Evolutionary conservation across 1,139 yeast genomes (phyloP), one percentile per base, ranked within the genome.

Genomic region (Saccharomyces hybrid): DNA sequence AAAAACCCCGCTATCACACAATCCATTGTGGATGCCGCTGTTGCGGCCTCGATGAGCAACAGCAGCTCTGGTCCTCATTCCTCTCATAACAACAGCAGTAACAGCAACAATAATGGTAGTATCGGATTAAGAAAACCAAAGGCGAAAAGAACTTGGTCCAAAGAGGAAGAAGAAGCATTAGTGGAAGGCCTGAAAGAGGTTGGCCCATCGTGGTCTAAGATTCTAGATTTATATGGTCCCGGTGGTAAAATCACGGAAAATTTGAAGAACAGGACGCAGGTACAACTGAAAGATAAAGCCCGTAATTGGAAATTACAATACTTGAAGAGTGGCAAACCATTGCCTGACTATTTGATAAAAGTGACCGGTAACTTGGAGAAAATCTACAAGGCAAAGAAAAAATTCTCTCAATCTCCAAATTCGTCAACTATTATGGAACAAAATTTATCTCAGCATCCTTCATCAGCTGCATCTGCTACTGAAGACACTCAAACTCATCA

Each of bases 171-270:
- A 65, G 83, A 81, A 47, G 95, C 97, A 0, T 75, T 93, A 41
- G 75, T 88, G 50, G 84, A 84, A 56, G 98, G 97, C 0, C 75
- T 93, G 54, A 88, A 86, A 60, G 70, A 70, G 19, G 83, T 85
- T 61, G 99, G 99, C 0, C 95, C 98, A 0, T 88, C 85, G 61
- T 93, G 99, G 99, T 79, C 95, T 1, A 86, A 87, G 54, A 93
- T 93, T 54, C 72, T 90, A 50, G 97, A 88, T 64, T 74, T 86
- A 27, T 88, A 87, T 68, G 99, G 99, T 0, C 86, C 95, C 7
- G 98, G 97, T 7, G 99, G 99, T 3, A 80, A 85, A 49, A 78
- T 87, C 27, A 83, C 86, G 28, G 97, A 93, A 69, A 83, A 84
- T 1, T 76, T 93, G 61, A 91, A 88, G 69, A 88, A 89, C 66